Base-by-base conservation (phyloP, 345 rosid genomes). In the Camelina laxa region DNA sequence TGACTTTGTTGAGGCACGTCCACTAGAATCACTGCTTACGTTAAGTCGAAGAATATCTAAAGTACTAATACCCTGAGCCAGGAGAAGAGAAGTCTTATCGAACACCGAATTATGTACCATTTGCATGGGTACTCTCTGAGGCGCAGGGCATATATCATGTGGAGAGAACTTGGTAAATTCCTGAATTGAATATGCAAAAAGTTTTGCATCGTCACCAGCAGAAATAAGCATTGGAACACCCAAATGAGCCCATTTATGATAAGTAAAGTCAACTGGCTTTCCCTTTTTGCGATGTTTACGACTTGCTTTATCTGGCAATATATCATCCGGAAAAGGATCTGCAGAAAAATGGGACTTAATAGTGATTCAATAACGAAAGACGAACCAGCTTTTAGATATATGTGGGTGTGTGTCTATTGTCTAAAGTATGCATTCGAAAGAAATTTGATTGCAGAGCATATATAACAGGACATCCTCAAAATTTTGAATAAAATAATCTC, bases 191-290 rank as follows among this genome's bases (percentile, higher is more conserved):
- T 91, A 91, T 8, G 96, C 98, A 82, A 86, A 91, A 50, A 94
- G 90, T 88, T 94, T 91, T 3, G 96, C 82, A 81, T 94, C 98
- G 82, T 94, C 97, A 76, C 98, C 96, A 69, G 89, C 97, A 59
- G 98, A 94, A 67, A 94, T 83, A 69, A 94, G 97, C 98, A 94
- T 94, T 19, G 97, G 98, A 77, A 91, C 96, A 50, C 97, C 97
- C 48, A 81, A 75, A 73, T 86, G 89, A 58, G 97, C 97, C 98
- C 97, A 94, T 62, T 91, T 94, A 60, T 60, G 79, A 27, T 91
- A 94, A 69, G 88, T 87, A 76, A 85, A 94, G 67, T 84, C 84
- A 72, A 87, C 60, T 7, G 87, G 87, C 81, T 80, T 88, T 79
- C 80, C 81, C 81, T 69, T 82, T 41, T 62, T 49, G 31, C 92